Evolutionary conservation across 768 basidiomycete genomes (phyloP), one percentile per base, ranked within the genome.

Genomic region (Roridomyces roridus): DNA sequence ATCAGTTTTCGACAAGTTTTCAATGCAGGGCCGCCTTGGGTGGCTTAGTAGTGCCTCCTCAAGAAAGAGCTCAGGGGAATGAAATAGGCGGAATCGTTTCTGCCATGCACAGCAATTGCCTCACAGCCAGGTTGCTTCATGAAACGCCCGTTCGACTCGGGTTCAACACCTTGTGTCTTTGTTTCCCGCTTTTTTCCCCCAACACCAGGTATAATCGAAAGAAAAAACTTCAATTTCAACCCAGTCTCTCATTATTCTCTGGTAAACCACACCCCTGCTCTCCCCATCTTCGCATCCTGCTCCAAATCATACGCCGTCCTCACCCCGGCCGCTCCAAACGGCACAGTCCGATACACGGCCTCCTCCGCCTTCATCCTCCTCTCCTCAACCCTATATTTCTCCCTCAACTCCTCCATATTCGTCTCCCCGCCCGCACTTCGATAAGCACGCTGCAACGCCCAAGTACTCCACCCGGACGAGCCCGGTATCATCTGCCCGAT

Each of bases 271-370:
- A 62, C 40, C 0, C 60, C 60, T 4, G 56, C 60, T 31, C 39
- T 62, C 8, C 61, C 57, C 51, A 55, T 24, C 43, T 48, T 51
- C 53, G 52, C 56, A 39, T 62, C 61, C 41, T 58, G 21, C 14
- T 58, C 44, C 21, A 62, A 21, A 44, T 59, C 61, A 37, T 52
- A 55, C 39, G 53, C 37, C 14, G 61, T 62, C 24, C 60, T 0
- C 24, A 62, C 60, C 4, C 60, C 60, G 2, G 57, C 51, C 10
- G 57, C 55, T 6, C 61, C 61, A 52, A 62, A 62, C 11, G 61
- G 61, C 1, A 62, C 61, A 7, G 48, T 62, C 0, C 49, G 36
- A 39, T 58, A 62, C 24, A 58, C 48, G 20, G 48, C 26, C 41
- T 58, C 44, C 53, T 58, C 51, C 37, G 50, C 45, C 9, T 48